Evolutionary conservation across 306 rosid genomes (phyloP).

Genomic region (Begonia fuchsioides): DNA sequence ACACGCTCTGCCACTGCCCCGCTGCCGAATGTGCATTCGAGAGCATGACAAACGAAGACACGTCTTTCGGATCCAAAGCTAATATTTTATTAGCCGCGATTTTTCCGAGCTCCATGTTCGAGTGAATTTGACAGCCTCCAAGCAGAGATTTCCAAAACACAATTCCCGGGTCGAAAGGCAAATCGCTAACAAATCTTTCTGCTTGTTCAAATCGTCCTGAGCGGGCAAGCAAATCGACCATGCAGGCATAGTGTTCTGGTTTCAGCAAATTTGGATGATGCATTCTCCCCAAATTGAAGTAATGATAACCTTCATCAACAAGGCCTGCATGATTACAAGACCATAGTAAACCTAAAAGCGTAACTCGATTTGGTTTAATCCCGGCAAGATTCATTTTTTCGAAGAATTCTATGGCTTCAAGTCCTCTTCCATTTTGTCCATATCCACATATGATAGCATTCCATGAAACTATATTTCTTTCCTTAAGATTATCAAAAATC

Average conservation of each 20-base stretch:
- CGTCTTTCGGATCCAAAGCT: conserved; percentile 69
- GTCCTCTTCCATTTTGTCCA: conserved; percentile 81
- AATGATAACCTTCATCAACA: conserved; percentile 48
- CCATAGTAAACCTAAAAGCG: conserved; percentile 72
- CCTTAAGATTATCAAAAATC: conserved; percentile 34
- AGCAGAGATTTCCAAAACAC: conserved; percentile 96
- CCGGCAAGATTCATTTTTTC: conserved; percentile 36
- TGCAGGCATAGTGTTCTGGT: conserved; percentile 85
- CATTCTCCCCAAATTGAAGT: conserved; percentile 40
- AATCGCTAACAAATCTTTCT: conserved; percentile 28
- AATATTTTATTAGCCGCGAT: conserved; percentile 50
- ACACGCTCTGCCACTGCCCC: conserved; percentile 57
- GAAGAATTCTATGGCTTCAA: conserved; percentile 56
- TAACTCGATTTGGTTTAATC: conserved; percentile 39
- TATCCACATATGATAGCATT: conserved; percentile 78
- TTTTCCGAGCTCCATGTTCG: conserved; percentile 53
- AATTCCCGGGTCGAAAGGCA: conserved; percentile 68
- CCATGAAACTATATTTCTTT: conserved; percentile 65
- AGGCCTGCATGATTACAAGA: conserved; percentile 90
- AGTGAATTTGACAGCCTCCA: conserved; percentile 83
- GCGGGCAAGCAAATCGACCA: conserved; percentile 74
- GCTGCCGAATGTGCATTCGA: conserved; percentile 86
- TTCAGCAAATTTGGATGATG: conserved; percentile 35
- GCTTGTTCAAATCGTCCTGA: conserved; percentile 60
- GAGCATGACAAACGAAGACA: conserved; percentile 73